Evolutionary conservation across 805 yeast genomes (phyloP).

Genomic region (Kodamaea restingae): DNA sequence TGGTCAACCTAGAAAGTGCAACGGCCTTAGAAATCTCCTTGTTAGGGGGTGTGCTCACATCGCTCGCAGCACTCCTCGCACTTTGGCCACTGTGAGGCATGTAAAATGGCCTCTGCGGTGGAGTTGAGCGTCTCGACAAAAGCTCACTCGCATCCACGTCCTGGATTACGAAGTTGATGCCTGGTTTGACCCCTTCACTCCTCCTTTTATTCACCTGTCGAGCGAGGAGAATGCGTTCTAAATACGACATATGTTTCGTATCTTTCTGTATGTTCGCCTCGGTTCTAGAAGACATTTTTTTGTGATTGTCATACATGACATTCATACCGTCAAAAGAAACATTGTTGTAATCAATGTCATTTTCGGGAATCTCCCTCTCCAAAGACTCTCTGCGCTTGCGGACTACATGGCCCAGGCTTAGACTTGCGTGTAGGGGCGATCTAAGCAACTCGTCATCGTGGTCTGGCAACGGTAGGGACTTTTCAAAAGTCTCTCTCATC

Average conservation of each 20-base stretch:
- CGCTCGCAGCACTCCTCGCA: not conserved
- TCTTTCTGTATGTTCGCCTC: not conserved
- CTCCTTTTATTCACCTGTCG: not conserved
- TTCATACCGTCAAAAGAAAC: too few relatives aligned
- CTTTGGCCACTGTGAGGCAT: conserved; percentile 2
- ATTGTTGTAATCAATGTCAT: not conserved
- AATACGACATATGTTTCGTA: conserved; percentile 6
- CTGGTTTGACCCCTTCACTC: not conserved
- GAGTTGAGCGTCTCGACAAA: not conserved
- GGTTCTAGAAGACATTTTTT: too few relatives aligned
- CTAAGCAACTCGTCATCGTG: conserved; percentile 12
- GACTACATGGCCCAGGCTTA: not conserved
- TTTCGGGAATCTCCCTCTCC: too few relatives aligned
- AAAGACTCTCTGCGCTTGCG: not conserved
- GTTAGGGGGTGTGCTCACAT: conserved; percentile 1
- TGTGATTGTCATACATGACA: too few relatives aligned
- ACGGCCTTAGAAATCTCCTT: not conserved
- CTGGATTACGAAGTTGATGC: conserved; percentile 1
- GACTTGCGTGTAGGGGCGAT: conserved; percentile 11
- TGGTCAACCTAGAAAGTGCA: not conserved
- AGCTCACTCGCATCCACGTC: not conserved
- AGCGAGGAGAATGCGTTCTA: conserved; percentile 7
- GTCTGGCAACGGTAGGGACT: conserved; percentile 28
- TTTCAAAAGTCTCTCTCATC: conserved; percentile 18
- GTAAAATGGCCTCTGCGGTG: not conserved